Evolutionary conservation across 106 monocot species (phyloP).

Genomic region (Ottelia alismoides): DNA sequence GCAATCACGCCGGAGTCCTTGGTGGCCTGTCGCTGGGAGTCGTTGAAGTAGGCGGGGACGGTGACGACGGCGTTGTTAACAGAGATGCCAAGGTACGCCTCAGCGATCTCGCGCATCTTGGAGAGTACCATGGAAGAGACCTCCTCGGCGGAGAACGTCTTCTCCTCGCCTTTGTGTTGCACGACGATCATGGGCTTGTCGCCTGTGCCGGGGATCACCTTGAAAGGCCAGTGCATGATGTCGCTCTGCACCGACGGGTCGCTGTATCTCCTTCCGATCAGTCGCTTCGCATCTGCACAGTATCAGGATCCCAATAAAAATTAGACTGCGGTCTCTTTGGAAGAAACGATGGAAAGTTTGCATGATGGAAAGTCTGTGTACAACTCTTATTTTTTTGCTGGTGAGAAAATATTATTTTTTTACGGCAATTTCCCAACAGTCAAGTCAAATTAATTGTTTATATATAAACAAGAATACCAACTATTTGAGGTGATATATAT

Average conservation of each 20-base stretch:
- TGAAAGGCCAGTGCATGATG: conserved; percentile 13
- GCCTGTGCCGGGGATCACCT: neutral
- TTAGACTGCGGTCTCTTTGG: no score
- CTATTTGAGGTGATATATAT: no score
- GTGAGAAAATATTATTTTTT: no score
- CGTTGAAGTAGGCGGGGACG: conserved; percentile 16
- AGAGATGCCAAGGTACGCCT: conserved; percentile 8
- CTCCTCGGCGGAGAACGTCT: conserved; percentile 14
- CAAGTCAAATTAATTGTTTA: no score
- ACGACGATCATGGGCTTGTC: conserved; percentile 17
- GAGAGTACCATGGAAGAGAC: conserved; percentile 19
- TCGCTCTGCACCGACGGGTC: conserved; percentile 10
- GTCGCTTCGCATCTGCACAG: conserved; percentile 14
- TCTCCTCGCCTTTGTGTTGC: conserved; percentile 11
- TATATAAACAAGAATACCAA: no score
- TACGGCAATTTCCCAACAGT: no score
- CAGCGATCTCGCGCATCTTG: conserved; percentile 11
- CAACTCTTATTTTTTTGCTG: no score
- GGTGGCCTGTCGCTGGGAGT: conserved; percentile 15
- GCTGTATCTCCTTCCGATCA: conserved; percentile 15
- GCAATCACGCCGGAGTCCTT: conserved; percentile 12
- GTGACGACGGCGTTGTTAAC: conserved; percentile 15
- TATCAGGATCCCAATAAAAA: no score
- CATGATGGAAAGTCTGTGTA: no score
- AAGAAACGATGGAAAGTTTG: no score